phyloP scores from a whole-genome alignment of 23 red algal genomes.

The Gracilariopsis chorda region DNA sequence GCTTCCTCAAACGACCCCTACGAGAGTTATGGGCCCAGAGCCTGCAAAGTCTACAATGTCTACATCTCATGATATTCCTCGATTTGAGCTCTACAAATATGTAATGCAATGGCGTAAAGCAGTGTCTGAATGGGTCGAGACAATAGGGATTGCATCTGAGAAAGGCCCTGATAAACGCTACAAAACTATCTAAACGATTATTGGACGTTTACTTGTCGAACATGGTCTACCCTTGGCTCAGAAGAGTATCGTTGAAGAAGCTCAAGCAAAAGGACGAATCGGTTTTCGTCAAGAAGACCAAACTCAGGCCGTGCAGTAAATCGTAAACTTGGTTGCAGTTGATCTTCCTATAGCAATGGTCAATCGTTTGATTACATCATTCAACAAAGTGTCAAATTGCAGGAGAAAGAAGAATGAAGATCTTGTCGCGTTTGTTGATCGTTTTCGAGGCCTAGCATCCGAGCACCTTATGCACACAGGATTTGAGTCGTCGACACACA shows the following conservation, averaged over 20 bases:
- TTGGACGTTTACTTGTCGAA: not conserved
- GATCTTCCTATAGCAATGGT: conserved; percentile 5
- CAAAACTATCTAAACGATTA: not conserved
- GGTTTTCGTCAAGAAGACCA: not conserved
- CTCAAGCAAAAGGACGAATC: not conserved
- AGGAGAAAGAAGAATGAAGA: not conserved
- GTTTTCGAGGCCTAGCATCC: not conserved
- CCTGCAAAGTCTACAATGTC: not conserved
- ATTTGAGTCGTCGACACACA: not conserved
- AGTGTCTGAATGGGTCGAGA: not conserved
- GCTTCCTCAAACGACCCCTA: too few species aligned
- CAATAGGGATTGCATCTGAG: not conserved
- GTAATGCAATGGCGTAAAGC: not conserved
- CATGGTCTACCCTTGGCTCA: not conserved
- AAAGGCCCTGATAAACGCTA: not conserved
- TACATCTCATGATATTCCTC: not conserved
- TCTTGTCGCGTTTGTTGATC: not conserved
- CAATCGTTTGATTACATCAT: not conserved
- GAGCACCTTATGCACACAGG: not conserved
- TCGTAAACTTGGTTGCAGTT: not conserved
- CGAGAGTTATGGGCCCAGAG: not conserved
- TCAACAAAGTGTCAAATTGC: not conserved
- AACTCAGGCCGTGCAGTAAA: not conserved
- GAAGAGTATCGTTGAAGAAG: conserved; percentile 23
- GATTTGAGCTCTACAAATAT: not conserved